Base-by-base conservation (phyloP, 1,139 yeast genomes). In the Saccharomyces hybrid region DNA sequence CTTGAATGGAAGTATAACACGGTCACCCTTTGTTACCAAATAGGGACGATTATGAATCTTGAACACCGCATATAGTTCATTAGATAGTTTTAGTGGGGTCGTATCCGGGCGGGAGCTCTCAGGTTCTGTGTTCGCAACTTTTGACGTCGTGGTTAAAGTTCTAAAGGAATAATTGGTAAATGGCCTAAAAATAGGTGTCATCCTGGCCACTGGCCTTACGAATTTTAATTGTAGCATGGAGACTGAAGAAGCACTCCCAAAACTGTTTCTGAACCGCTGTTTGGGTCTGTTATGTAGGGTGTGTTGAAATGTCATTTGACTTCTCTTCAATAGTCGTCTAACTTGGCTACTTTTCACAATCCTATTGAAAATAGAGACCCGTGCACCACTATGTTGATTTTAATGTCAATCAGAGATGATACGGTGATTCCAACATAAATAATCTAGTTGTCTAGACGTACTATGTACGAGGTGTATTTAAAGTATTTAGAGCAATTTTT, bases 21-120 rank as follows among this genome's bases (percentile, higher is more conserved):
- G 80, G 70, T 95, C 99, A 23, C 99, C 99, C 62, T 85, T 82
- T 23, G 99, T 90, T 25, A 95, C 95, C 58, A 93, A 75, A 66
- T 88, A 91, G 49, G 95, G 89, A 71, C 90, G 83, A 69, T 86
- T 83, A 73, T 90, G 95, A 49, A 95, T 79, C 64, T 82, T 84
- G 62, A 91, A 79, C 7, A 88, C 78, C 51, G 99, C 99, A 67
- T 90, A 93, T 47, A 93, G 73, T 58, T 80, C 78, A 51, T 75
- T 73, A 58, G 89, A 88, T 55, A 82, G 78, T 67, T 85, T 87
- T 59, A 91, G 73, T 9, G 89, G 83, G 2, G 76, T 71, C 52
- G 79, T 65, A 57, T 79, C 82, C 3, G 29, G 70, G 62, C 42
- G 61, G 52, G 28, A 52, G 6, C 7, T 46, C 32, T 27, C 6